Conservation (phyloP, 208 protist species). For the Angomonas ambiguus region DNA sequence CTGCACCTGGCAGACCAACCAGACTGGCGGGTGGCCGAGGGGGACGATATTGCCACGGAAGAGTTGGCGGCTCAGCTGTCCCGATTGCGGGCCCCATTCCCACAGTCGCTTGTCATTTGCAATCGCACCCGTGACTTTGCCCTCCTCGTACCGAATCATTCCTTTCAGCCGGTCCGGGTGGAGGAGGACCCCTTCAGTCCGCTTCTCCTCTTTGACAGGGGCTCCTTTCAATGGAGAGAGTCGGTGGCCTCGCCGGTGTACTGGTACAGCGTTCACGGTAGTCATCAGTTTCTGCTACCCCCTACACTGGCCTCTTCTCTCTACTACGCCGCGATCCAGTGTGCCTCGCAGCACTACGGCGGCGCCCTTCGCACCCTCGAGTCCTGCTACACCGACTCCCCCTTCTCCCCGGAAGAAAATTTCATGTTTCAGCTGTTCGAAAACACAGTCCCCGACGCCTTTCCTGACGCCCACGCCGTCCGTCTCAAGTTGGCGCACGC, state of each 20-base stretch:
- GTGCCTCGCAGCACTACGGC: constrained; percentile 82
- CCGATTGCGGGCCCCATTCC: constrained; percentile 42
- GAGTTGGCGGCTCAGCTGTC: not conserved
- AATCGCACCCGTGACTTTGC: constrained; percentile 58
- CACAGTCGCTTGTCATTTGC: constrained; percentile 58
- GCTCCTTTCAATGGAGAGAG: constrained; percentile 69
- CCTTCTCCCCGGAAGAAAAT: constrained; percentile 48
- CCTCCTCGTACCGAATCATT: constrained; percentile 73
- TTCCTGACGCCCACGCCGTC: constrained; percentile 81
- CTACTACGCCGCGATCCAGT: constrained; percentile 91
- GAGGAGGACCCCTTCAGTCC: constrained; percentile 48
- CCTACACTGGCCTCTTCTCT: constrained; percentile 86
- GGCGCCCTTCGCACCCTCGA: constrained; percentile 74
- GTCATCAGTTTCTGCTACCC: constrained; percentile 81
- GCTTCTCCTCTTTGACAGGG: constrained; percentile 65
- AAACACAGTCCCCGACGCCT: constrained; percentile 49
- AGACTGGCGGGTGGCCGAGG: constrained; percentile 60
- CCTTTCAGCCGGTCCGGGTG: constrained; percentile 46
- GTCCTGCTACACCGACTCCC: constrained; percentile 69
- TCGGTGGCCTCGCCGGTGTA: constrained; percentile 83
- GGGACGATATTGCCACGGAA: constrained; percentile 25
- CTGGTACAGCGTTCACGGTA: constrained; percentile 84
- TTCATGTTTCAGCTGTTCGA: constrained; percentile 69
- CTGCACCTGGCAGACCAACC: constrained; percentile 78
- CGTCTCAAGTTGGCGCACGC: constrained; percentile 86